Conservation (phyloP, 106 monocot species). For the Triglochin maritima region DNA sequence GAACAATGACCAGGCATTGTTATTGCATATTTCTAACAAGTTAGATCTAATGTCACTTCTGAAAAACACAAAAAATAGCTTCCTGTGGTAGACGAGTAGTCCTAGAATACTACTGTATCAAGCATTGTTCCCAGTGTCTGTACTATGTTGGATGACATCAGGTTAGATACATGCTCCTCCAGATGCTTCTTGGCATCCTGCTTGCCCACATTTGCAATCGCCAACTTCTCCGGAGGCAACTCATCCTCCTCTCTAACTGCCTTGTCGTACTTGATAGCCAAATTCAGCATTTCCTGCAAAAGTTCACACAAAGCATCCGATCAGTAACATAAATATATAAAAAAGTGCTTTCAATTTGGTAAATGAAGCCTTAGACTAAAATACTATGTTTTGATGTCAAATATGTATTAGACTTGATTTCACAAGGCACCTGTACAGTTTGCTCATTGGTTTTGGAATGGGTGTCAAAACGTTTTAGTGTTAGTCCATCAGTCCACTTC, state of each 20-base stretch:
- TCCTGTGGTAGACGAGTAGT: neutral
- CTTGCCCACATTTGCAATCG: slow-evolving; percentile 25
- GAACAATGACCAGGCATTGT: too few species aligned
- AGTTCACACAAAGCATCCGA: neutral
- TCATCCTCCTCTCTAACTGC: slow-evolving; percentile 30
- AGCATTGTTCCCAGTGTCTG: slow-evolving; percentile 32
- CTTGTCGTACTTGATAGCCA: slow-evolving; percentile 32
- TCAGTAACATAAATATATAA: neutral
- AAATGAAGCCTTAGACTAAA: too few species aligned
- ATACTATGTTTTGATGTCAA: too few species aligned
- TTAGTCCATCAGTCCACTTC: slow-evolving; percentile 91
- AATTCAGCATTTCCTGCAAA: slow-evolving; percentile 25
- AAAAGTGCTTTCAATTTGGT: neutral
- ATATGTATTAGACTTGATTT: neutral
- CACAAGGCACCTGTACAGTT: slow-evolving; percentile 55
- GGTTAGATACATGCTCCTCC: slow-evolving; percentile 25
- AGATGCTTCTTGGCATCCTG: slow-evolving; percentile 34
- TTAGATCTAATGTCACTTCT: too few species aligned
- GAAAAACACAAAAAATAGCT: too few species aligned
- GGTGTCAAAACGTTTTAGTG: slow-evolving; percentile 48
- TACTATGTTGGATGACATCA: slow-evolving; percentile 31
- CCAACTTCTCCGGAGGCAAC: slow-evolving; percentile 26
- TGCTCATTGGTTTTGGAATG: slow-evolving; percentile 89
- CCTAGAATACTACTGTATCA: slow-evolving; percentile 27
- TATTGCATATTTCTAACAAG: too few species aligned